Percentiles rank a stretch among this genome's conserved stretches.
Evolutionary conservation across 768 basidiomycete species (phyloP).

Genomic region (Xerocomus brunneocitrinus): DNA sequence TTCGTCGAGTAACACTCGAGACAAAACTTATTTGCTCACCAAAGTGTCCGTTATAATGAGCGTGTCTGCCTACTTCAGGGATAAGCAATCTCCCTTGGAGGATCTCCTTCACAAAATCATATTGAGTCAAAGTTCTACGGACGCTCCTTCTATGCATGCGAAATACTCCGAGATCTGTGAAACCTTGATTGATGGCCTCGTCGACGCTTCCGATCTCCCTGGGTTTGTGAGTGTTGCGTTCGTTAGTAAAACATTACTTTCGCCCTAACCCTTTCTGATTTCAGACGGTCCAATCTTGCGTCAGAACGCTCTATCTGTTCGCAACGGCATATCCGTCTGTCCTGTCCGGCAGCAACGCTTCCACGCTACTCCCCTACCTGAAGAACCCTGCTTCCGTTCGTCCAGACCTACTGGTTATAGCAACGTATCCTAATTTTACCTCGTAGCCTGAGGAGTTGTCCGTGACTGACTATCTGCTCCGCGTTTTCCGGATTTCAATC

Average conservation of each 20-base stretch:
- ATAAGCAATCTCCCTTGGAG: constrained; percentile 79
- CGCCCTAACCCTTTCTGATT: not conserved
- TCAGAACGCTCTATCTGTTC: constrained; percentile 81
- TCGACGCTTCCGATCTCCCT: constrained; percentile 78
- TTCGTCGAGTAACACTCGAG: constrained; percentile 33
- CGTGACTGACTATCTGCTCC: constrained; percentile 81
- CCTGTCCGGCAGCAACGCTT: constrained; percentile 79
- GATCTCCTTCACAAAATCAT: constrained; percentile 82
- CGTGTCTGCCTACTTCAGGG: constrained; percentile 76
- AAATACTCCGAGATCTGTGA: constrained; percentile 84
- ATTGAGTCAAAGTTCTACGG: constrained; percentile 56
- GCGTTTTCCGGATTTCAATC: constrained; percentile 81
- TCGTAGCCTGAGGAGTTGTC: constrained; percentile 74
- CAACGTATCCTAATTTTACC: not conserved
- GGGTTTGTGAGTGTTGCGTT: constrained; percentile 55
- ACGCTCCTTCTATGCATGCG: constrained; percentile 50
- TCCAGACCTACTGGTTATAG: constrained; percentile 3
- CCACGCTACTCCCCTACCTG: constrained; percentile 84
- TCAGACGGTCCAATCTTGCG: constrained; percentile 78
- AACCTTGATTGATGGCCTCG: constrained; percentile 78
- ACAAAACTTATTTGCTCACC: constrained; percentile 51
- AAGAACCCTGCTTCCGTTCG: constrained; percentile 76
- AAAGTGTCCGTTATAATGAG: constrained; percentile 85
- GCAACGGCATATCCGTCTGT: constrained; percentile 78
- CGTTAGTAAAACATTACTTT: not conserved